Conservation (phyloP, 768 basidiomycete species). For the Amanita thiersii region DNA sequence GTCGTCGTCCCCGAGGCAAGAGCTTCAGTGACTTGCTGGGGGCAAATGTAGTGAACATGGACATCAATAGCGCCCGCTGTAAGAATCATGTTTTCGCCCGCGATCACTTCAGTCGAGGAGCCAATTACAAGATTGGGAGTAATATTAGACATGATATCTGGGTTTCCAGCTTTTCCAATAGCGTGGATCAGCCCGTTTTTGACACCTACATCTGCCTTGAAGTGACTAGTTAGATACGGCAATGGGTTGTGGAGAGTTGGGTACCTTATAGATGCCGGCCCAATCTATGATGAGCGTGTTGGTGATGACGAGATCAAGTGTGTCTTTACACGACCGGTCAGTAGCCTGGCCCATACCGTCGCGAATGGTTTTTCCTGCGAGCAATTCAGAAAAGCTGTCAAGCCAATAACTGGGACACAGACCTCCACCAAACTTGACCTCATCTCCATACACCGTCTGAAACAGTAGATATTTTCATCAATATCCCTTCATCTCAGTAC, state of each 20-base stretch:
- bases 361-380: constrained; percentile 79
- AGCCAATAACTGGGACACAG: constrained; percentile 9
- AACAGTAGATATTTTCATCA: constrained; percentile 3
- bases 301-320: constrained; percentile 89
- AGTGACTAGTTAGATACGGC: not conserved
- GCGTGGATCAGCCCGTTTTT: constrained; percentile 75
- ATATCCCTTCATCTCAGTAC: too few species aligned
- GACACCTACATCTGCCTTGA: constrained; percentile 90
- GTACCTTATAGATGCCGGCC: constrained; percentile 90
- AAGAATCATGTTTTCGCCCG: constrained; percentile 89
- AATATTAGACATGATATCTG: constrained; percentile 83
- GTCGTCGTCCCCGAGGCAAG: constrained; percentile 83
- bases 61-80: constrained; percentile 92
- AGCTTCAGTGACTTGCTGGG: constrained; percentile 85
- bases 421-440: constrained; percentile 98
- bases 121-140: constrained; percentile 70
- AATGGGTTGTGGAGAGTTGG: not conserved
- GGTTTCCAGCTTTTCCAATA: constrained; percentile 97
- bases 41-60: constrained; percentile 93
- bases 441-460: constrained; percentile 87
- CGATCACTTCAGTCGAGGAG: constrained; percentile 90
- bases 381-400: constrained; percentile 2
- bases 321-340: constrained; percentile 52
- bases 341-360: constrained; percentile 97
- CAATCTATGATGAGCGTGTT: constrained; percentile 94